phyloP scores from a whole-genome alignment of 2,329 filamentous ascomycete species.

The Sclerotinia spermophila region DNA sequence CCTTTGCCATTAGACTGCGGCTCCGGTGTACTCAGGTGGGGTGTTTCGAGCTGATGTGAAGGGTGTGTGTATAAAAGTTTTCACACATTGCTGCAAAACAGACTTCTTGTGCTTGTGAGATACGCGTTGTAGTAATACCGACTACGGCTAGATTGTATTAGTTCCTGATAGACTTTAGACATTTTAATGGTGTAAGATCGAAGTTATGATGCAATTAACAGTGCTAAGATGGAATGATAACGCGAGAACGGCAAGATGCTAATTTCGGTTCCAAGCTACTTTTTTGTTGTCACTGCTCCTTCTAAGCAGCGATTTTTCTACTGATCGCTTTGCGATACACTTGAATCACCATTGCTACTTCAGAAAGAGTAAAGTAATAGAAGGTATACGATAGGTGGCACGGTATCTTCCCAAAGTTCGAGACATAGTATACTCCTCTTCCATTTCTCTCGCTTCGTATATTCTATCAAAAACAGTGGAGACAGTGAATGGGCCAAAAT shows the following conservation, averaged over 20 bases:
- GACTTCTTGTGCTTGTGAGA: background rate
- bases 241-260: background rate
- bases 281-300: background rate
- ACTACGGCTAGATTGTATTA: fast-evolving
- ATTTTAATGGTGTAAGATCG: too few species aligned
- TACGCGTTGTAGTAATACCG: background rate
- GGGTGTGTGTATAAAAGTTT: background rate
- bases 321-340: background rate
- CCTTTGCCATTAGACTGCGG: background rate
- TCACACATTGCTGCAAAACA: background rate
- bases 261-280: background rate
- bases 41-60: background rate
- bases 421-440: background rate
- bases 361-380: too few species aligned
- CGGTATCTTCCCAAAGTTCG: too few species aligned
- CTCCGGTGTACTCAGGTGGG: too few species aligned
- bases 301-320: background rate
- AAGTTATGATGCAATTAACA: background rate
- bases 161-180: too few species aligned
- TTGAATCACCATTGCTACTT: too few species aligned
- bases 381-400: background rate
- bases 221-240: background rate
- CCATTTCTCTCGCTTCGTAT: background rate
- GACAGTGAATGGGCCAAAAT: background rate
- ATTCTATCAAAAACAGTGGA: background rate